Evolutionary conservation across 306 rosid species (phyloP), one percentile per base, ranked within the genome.

Genomic region (Vicia faba): DNA sequence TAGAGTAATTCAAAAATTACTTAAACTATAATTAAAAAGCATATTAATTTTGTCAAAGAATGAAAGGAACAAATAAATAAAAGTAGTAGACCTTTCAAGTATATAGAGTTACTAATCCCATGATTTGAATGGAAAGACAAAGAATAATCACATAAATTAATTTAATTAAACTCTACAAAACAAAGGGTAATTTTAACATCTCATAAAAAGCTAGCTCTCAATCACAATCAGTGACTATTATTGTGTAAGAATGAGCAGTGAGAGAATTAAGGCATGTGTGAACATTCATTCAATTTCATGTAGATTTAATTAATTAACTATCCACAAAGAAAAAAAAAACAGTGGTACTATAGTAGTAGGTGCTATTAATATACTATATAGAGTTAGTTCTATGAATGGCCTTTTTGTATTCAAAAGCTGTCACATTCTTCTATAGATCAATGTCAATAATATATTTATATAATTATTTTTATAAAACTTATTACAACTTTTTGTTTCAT

Each of bases 211-310:
- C 48, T 18, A 18, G 66, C 78, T 76, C 43, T 71, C 81, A 73
- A 83, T 84, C 90, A 68, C 78, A 72, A 69, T 86, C 88, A 67
- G 68, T 77, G 68, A 82, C 82, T 74, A 82, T 85, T 78, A 79
- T 74, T 68, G 79, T 56, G 73, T 39, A 53, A 79, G 80, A 79
- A 83, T 76, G 36, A 54, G 59, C 78, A 73, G 81, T 58, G 79
- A 78, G 71, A 50, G 61, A 48, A 75, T 77, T 75, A 69, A 74
- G 79, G 87, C 10, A 43, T 36, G 61, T 84, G 86, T 84, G 91
- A 68, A 71, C 82, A 68, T 73, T 73, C 78, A 75, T 44, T 33
- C 8, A 33, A 33, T 33, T 83, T 69, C 78, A 61, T 74, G 53
- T 58, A 67, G 74, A 45, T 38, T 54, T 7, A 11, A 29, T 41